Evolutionary conservation across 495 filamentous ascomycete species (phyloP).

Genomic region (Penicillium atrosanguineum): DNA sequence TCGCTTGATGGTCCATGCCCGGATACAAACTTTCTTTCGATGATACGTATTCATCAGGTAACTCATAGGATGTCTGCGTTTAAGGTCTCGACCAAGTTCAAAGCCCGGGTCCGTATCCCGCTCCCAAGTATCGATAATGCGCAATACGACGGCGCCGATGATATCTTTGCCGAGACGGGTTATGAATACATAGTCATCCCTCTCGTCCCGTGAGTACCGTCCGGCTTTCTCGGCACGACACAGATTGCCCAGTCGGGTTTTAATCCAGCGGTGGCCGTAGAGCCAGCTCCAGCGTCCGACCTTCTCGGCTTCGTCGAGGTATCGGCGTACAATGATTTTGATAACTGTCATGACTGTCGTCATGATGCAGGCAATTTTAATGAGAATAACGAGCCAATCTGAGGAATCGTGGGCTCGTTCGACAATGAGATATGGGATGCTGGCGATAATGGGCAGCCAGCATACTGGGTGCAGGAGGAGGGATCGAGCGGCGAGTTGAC

Average conservation of each 20-base stretch:
- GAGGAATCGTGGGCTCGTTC: slow-evolving; percentile 38
- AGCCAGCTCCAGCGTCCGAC: slow-evolving; percentile 49
- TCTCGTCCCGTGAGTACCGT: background rate
- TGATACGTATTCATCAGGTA: background rate
- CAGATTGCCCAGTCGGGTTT: background rate
- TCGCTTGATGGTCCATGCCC: slow-evolving; percentile 72
- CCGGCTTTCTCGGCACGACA: background rate
- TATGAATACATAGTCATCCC: slow-evolving; percentile 42
- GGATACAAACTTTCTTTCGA: slow-evolving; percentile 44
- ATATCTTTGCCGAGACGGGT: slow-evolving; percentile 47
- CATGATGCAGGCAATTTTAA: slow-evolving; percentile 47
- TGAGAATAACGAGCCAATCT: slow-evolving; percentile 10
- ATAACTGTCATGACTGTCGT: slow-evolving; percentile 34
- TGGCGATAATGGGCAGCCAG: slow-evolving; percentile 32
- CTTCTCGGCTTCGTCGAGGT: slow-evolving; percentile 51
- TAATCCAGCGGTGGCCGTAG: slow-evolving; percentile 16
- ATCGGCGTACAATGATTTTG: slow-evolving; percentile 39
- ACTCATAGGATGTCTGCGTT: no score
- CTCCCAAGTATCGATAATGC: slow-evolving; percentile 22
- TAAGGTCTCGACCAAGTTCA: background rate
- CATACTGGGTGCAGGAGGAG: slow-evolving; percentile 53
- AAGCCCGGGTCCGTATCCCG: background rate
- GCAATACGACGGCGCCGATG: slow-evolving; percentile 54
- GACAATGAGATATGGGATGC: slow-evolving; percentile 35
- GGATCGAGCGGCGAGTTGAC: slow-evolving; percentile 49